Evolutionary conservation across 768 basidiomycete species (phyloP).

Genomic region (Dioszegia hungarica): DNA sequence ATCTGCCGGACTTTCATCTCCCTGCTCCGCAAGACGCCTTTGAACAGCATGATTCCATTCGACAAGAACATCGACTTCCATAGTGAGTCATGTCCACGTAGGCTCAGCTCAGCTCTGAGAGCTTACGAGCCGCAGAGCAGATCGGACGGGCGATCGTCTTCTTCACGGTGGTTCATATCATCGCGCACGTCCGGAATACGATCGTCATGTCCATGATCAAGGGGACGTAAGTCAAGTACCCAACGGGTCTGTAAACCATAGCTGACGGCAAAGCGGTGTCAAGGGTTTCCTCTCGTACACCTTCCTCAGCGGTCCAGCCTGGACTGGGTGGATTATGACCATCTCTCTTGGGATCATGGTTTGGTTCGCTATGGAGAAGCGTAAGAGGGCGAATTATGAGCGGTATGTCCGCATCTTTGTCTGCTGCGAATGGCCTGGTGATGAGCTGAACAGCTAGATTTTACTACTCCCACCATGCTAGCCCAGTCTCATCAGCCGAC

Average conservation of each 20-base stretch:
- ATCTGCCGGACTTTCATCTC: slow-evolving; percentile 95
- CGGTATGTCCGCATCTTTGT: slow-evolving; percentile 66
- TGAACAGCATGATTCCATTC: slow-evolving; percentile 57
- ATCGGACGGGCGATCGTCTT: slow-evolving; percentile 85
- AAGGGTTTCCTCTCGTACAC: slow-evolving; percentile 71
- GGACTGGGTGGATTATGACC: slow-evolving; percentile 83
- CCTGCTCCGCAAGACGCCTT: slow-evolving; percentile 72
- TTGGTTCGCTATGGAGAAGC: slow-evolving; percentile 77
- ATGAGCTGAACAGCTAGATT: slow-evolving; percentile 11
- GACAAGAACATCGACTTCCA: slow-evolving; percentile 86
- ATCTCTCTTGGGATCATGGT: slow-evolving; percentile 69
- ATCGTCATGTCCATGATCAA: slow-evolving; percentile 2
- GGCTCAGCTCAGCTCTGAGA: not conserved
- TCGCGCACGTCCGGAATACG: slow-evolving; percentile 59
- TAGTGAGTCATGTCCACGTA: slow-evolving; percentile 8
- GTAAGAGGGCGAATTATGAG: slow-evolving; percentile 72
- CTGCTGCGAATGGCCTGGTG: slow-evolving; percentile 4
- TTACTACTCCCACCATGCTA: slow-evolving; percentile 42
- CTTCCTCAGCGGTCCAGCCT: slow-evolving; percentile 60
- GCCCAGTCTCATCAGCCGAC: not conserved
- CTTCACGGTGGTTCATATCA: slow-evolving; percentile 68
- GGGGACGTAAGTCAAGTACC: not conserved
- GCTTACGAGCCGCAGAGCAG: slow-evolving; percentile 64
- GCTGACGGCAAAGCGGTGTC: slow-evolving; percentile 58
- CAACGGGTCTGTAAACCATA: too few species aligned